These are phyloP conservation scores for Coriolopsis trogii DNA, from an alignment of 1,284 basidiomycete species.

Conservation along the genomic window DNA sequence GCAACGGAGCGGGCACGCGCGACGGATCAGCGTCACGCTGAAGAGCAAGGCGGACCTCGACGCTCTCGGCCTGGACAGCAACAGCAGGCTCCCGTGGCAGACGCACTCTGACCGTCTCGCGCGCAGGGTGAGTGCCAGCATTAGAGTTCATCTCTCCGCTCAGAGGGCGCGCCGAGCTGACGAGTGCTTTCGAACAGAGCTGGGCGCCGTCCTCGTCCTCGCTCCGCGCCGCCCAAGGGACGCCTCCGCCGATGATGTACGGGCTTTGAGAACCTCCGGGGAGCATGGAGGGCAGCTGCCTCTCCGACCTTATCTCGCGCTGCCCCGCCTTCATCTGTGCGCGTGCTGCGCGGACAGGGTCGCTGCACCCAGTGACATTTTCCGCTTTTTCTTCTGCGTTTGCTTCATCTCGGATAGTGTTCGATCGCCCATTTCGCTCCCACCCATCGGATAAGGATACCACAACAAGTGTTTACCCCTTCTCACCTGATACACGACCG, in stretches of 20 bases:
- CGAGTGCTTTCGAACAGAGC: conserved; percentile 16
- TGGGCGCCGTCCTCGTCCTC: conserved; percentile 29
- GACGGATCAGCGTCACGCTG: conserved; percentile 33
- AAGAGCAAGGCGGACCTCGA: conserved; percentile 33
- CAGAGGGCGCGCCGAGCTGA: background rate
- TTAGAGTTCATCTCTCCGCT: background rate
- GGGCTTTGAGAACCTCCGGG: conserved; percentile 5
- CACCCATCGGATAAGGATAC: conserved; percentile 1
- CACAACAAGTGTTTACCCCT: background rate
- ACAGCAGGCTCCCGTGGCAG: conserved; percentile 24
- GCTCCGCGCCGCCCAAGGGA: conserved; percentile 5
- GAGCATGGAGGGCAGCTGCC: no score
- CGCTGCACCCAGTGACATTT: background rate
- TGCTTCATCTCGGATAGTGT: background rate
- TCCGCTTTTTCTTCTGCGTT: background rate
- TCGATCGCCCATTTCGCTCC: background rate
- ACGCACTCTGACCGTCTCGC: conserved; percentile 23
- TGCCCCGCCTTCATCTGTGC: no score
- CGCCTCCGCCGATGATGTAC: conserved; percentile 13
- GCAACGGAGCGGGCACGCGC: conserved; percentile 30
- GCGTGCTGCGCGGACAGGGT: background rate
- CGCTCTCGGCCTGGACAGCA: conserved; percentile 25
- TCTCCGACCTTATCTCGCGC: no score
- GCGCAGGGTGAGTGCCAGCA: conserved; percentile 25
- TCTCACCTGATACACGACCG: conserved; percentile 3